Evolutionary conservation across 768 basidiomycete species (phyloP).

Genomic region (Collybiopsis confluens): DNA sequence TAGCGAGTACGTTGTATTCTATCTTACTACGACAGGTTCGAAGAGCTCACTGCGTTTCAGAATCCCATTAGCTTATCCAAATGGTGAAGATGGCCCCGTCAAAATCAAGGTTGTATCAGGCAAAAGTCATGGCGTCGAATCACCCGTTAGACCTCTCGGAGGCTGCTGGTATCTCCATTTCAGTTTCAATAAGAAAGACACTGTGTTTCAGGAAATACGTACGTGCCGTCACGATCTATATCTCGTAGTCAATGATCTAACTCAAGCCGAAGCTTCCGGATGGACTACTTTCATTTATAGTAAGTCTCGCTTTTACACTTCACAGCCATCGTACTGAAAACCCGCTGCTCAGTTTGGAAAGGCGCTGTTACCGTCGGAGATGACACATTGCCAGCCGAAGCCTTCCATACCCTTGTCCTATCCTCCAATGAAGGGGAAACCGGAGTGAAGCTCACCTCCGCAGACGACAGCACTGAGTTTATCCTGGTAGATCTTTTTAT

Average conservation of each 20-base stretch:
- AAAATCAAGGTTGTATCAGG: slow-evolving; percentile 87
- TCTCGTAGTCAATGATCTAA: neutral
- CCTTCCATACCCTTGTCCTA: slow-evolving; percentile 82
- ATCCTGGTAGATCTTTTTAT: slow-evolving; percentile 50
- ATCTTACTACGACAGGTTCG: neutral
- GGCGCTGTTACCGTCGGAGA: slow-evolving; percentile 64
- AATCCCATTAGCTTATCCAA: slow-evolving; percentile 71
- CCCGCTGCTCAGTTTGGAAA: slow-evolving; percentile 46
- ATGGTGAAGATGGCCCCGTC: slow-evolving; percentile 61
- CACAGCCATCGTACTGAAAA: neutral
- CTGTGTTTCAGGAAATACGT: slow-evolving; percentile 83
- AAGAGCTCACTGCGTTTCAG: slow-evolving; percentile 25
- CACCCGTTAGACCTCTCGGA: slow-evolving; percentile 85
- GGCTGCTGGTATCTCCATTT: slow-evolving; percentile 94
- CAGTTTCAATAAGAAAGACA: slow-evolving; percentile 49
- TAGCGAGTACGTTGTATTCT: slow-evolving; percentile 38
- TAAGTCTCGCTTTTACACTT: slow-evolving; percentile 27
- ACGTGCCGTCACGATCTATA: slow-evolving; percentile 21
- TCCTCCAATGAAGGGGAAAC: slow-evolving; percentile 53
- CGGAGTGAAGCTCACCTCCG: slow-evolving; percentile 64
- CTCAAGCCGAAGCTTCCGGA: slow-evolving; percentile 47
- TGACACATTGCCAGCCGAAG: slow-evolving; percentile 38
- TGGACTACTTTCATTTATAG: slow-evolving; percentile 92
- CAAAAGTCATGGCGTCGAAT: slow-evolving; percentile 78
- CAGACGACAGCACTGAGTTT: slow-evolving; percentile 63